Evolutionary conservation across 345 rosid genomes (phyloP), one percentile per base, ranked within the genome.

Genomic region (Arabis alpina): DNA sequence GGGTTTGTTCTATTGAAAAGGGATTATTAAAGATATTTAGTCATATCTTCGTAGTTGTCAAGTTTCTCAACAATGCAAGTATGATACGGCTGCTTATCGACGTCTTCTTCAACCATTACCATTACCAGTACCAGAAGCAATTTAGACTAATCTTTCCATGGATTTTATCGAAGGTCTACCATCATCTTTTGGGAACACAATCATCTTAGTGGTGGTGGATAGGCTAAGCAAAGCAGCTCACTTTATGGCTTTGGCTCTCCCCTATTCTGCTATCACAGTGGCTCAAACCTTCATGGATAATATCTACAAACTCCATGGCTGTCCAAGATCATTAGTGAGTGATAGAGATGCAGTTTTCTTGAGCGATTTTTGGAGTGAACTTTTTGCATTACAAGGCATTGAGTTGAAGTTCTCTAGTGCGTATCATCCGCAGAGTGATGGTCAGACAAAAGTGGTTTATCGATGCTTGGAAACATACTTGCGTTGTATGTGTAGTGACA

Each of bases 41-140:
- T 0, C 15, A 0, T 58, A 5, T 7, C 15, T 39, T 0, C 0
- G 48, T 0, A 37, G 45, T 0, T 56, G 61, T 1, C 1, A 2
- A 0, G 2, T 10, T 1, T 57, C 45, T 37, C 44, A 57, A 0
- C 4, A 1, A 0, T 57, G 44, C 3, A 57, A 57, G 2, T 4
- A 10, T 37, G 61, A 57, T 0, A 4, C 2, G 0, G 3, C 50
- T 4, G 23, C 34, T 14, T 45, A 2, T 45, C 50, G 23, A 0
- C 23, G 50, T 4, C 3, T 45, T 0, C 5, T 45, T 0, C 19
- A 45, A n/a, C n/a, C n/a, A n/a, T n/a, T n/a, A 15, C 50, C 50
- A 14, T 3, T 45, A 1, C 50, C 8, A 4, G 6, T 45, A 0
- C 50, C 23, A 0, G 47, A 43, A 2, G 0, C 47, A 0, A 13